phyloP scores from a whole-genome alignment of 495 filamentous ascomycete genomes.

The Xeromyces bisporus region DNA sequence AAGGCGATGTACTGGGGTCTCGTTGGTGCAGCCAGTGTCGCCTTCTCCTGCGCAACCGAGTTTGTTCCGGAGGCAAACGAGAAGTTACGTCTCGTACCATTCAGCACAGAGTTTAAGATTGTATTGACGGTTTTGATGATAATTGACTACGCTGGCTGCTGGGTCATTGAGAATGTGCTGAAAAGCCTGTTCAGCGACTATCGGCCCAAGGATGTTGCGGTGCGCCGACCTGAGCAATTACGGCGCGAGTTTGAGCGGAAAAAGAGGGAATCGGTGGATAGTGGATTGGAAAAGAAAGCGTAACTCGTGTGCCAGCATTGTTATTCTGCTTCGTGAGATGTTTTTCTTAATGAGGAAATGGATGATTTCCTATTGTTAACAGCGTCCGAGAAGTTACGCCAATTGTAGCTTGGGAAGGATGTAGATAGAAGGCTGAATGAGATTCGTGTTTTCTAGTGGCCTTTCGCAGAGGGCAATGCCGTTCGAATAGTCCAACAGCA shows the following conservation, averaged over 20 bases:
- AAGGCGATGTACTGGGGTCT: slow-evolving; percentile 96
- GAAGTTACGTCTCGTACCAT: slow-evolving; percentile 84
- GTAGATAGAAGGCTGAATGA: too few relatives aligned
- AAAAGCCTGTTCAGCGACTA: slow-evolving; percentile 84
- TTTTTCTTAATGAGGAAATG: too few relatives aligned
- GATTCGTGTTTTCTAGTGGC: too few relatives aligned
- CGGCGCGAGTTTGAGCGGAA: slow-evolving; percentile 53
- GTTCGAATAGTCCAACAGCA: too few relatives aligned
- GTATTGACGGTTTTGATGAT: slow-evolving; percentile 76
- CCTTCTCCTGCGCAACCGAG: slow-evolving; percentile 92
- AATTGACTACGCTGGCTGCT: slow-evolving; percentile 79
- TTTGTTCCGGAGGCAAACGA: slow-evolving; percentile 92
- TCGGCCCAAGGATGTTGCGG: slow-evolving; percentile 83
- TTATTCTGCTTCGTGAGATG: too few relatives aligned
- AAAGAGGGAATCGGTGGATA: slow-evolving; percentile 39
- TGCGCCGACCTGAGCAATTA: slow-evolving; percentile 75
- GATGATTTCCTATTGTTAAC: too few relatives aligned
- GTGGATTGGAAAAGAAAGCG: slow-evolving; percentile 37
- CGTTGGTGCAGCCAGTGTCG: slow-evolving; percentile 68
- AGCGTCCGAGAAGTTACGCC: too few relatives aligned
- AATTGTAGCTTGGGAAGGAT: too few relatives aligned
- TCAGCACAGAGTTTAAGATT: slow-evolving; percentile 74
- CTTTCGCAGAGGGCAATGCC: too few relatives aligned
- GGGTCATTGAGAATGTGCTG: slow-evolving; percentile 69
- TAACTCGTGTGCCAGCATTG: too few relatives aligned